A percentile compares a stretch with the other conserved stretches of the same genome.
phyloP scores from a whole-genome alignment of 495 filamentous ascomycete species.

The Penicillium roqueforti region DNA sequence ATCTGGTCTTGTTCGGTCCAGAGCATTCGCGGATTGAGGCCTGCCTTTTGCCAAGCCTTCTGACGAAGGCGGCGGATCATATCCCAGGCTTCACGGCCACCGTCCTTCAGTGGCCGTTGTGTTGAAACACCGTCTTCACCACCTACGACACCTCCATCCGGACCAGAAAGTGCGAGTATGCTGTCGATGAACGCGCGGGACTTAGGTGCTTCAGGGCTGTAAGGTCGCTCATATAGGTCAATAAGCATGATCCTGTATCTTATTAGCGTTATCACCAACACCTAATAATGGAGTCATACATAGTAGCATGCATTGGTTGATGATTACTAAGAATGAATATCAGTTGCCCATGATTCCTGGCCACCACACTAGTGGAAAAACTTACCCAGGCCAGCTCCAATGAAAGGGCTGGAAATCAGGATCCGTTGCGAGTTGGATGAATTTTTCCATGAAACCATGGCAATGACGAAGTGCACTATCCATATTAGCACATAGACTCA shows the following conservation, averaged over 20 bases:
- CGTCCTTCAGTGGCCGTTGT: constrained; percentile 47
- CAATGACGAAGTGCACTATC: constrained; percentile 50
- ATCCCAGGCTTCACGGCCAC: constrained; percentile 52
- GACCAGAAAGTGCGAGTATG: constrained; percentile 49
- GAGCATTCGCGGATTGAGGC: constrained; percentile 41
- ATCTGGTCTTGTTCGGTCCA: constrained; percentile 49
- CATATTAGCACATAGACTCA: constrained; percentile 7
- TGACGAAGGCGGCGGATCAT: constrained; percentile 51
- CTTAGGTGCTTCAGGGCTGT: constrained; percentile 44
- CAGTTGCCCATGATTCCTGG: not conserved
- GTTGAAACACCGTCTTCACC: constrained; percentile 48
- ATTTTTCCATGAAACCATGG: constrained; percentile 54
- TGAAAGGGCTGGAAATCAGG: constrained; percentile 53
- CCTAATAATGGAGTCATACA: constrained; percentile 21
- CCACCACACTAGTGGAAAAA: not conserved
- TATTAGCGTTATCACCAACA: constrained; percentile 2
- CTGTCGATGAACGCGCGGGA: constrained; percentile 50
- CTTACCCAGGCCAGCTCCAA: constrained; percentile 54
- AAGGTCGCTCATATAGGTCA: constrained; percentile 51
- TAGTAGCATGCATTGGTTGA: constrained; percentile 54
- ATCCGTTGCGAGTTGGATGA: constrained; percentile 49
- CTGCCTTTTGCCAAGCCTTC: constrained; percentile 49
- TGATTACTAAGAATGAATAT: constrained; percentile 35
- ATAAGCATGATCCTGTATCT: constrained; percentile 48
- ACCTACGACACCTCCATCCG: constrained; percentile 49